Conservation (phyloP, 805 yeast species). For the Myxozyma lipomycoides region DNA sequence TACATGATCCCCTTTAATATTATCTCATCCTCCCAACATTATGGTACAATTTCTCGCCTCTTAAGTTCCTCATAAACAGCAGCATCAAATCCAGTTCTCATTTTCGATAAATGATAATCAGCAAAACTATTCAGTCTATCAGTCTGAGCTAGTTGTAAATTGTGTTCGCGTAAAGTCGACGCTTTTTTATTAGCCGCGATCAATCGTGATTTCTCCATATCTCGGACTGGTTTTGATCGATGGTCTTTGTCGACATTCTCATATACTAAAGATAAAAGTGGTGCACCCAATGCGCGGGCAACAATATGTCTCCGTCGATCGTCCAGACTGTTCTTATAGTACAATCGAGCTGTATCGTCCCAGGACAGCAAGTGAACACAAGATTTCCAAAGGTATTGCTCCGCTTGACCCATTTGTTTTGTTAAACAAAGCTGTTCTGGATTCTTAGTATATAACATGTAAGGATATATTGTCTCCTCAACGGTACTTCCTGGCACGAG, state of each 20-base stretch:
- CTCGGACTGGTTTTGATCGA: background rate
- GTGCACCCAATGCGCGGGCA: constrained; percentile 9
- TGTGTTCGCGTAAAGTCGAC: background rate
- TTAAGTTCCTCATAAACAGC: background rate
- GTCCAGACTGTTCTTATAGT: background rate
- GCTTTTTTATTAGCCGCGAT: background rate
- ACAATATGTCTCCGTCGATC: background rate
- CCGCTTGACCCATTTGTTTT: background rate
- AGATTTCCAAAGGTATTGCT: constrained; percentile 9
- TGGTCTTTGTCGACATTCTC: background rate
- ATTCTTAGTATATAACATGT: background rate
- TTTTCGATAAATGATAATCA: background rate
- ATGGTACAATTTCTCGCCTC: background rate
- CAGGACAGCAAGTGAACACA: constrained; percentile 9
- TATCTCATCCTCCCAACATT: too few relatives aligned
- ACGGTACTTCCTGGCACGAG: background rate
- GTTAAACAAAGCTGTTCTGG: constrained; percentile 5
- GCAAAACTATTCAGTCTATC: background rate
- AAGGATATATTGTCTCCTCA: background rate
- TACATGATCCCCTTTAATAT: background rate
- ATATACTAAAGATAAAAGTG: background rate
- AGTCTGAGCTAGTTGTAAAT: background rate
- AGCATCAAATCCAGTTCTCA: background rate
- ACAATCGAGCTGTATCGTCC: background rate
- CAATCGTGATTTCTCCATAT: background rate